Evolutionary conservation across 352 stramenopile genomes (phyloP).

Genomic region (Phytophthora colocasiae): DNA sequence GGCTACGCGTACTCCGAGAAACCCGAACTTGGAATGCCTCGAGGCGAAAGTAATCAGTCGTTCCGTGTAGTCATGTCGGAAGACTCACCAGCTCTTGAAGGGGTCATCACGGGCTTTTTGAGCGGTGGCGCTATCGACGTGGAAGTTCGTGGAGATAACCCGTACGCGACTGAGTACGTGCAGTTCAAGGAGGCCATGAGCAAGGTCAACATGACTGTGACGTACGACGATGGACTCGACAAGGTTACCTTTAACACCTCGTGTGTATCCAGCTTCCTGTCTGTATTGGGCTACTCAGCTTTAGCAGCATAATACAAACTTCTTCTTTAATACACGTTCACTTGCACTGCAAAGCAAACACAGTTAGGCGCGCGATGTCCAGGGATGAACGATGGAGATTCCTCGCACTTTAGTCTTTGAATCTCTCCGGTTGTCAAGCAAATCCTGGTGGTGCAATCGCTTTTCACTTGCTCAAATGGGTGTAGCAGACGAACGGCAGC

Average conservation of each 20-base stretch:
- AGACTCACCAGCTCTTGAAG: slow-evolving; percentile 31
- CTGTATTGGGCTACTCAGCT: slow-evolving; percentile 30
- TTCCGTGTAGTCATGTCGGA: slow-evolving; percentile 57
- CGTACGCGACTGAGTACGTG: slow-evolving; percentile 42
- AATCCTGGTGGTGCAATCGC: slow-evolving; percentile 18
- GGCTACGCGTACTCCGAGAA: slow-evolving; percentile 60
- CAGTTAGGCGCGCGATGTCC: background rate
- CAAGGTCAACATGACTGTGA: slow-evolving; percentile 58
- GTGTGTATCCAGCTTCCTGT: slow-evolving; percentile 38
- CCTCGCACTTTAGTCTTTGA: background rate
- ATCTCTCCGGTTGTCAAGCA: slow-evolving; percentile 19
- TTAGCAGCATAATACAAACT: background rate
- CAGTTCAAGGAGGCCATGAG: slow-evolving; percentile 47
- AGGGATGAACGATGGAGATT: background rate
- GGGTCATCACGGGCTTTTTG: slow-evolving; percentile 51
- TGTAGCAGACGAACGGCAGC: slow-evolving; percentile 24
- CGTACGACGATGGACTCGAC: slow-evolving; percentile 54
- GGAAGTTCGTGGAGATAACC: slow-evolving; percentile 53
- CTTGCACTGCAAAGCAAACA: too few species aligned
- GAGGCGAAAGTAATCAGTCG: slow-evolving; percentile 49
- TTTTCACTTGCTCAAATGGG: slow-evolving; percentile 24
- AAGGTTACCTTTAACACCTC: slow-evolving; percentile 46
- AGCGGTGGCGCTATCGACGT: slow-evolving; percentile 41
- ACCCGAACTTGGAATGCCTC: slow-evolving; percentile 49
- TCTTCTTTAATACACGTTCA: background rate